phyloP scores from a whole-genome alignment of 768 basidiomycete species.

The Suillus plorans region DNA sequence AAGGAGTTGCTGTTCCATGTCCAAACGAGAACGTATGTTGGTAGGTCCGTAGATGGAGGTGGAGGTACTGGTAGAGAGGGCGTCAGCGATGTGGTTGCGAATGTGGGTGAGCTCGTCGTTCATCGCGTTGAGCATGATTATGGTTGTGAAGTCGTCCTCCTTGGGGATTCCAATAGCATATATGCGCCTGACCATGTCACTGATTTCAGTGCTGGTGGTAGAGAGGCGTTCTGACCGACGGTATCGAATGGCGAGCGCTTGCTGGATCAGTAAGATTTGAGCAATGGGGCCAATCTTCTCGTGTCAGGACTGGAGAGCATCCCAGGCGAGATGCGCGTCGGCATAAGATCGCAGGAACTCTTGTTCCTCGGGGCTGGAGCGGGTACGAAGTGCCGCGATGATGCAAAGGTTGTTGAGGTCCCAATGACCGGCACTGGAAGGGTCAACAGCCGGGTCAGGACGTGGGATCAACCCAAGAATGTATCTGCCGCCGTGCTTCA shows the following conservation, averaged over 20 bases:
- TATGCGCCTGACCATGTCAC: constrained; percentile 14
- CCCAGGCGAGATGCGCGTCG: constrained; percentile 10
- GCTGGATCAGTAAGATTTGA: neutral
- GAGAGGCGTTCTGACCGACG: constrained; percentile 3
- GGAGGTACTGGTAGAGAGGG: neutral
- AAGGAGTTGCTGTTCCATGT: constrained; percentile 6
- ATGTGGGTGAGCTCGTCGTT: constrained; percentile 10
- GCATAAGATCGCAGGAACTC: neutral
- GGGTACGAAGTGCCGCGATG: neutral
- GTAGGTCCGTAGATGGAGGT: neutral
- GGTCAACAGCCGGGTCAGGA: neutral
- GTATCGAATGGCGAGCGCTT: constrained; percentile 13
- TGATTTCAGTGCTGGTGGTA: constrained; percentile 1
- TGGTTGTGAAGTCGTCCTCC: constrained; percentile 12
- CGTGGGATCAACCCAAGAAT: neutral
- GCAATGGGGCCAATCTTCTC: constrained; percentile 15
- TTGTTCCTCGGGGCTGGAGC: neutral
- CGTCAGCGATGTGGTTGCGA: constrained; percentile 10
- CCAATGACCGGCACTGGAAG: constrained; percentile 2
- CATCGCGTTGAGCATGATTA: constrained; percentile 15
- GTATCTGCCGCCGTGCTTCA: constrained; percentile 6
- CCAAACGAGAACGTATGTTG: neutral
- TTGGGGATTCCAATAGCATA: constrained; percentile 19
- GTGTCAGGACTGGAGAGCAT: constrained; percentile 13
- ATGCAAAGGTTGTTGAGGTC: constrained; percentile 8